Conservation (phyloP, 805 yeast species). For the Nakazawaea peltata region DNA sequence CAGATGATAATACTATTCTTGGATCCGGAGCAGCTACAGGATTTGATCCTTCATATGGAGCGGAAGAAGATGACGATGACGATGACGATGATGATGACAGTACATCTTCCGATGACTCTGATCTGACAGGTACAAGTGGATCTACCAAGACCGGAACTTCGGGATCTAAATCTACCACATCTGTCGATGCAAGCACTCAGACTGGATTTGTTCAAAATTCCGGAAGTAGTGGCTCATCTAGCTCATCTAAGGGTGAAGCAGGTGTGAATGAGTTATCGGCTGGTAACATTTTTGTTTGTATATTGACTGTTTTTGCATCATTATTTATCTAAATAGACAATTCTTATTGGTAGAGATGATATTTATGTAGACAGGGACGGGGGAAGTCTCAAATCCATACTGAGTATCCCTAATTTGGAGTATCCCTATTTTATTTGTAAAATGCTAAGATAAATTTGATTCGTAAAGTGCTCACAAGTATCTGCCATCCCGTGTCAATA, state of each 20-base stretch:
- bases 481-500: too few relatives aligned
- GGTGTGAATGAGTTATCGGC: neutral
- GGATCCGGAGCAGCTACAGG: conserved; percentile 62
- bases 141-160: neutral
- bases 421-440: too few relatives aligned
- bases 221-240: conserved; percentile 12
- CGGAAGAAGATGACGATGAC: conserved; percentile 11
- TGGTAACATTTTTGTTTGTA: neutral
- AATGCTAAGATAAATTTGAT: too few relatives aligned
- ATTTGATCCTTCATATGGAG: conserved; percentile 40
- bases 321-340: too few relatives aligned
- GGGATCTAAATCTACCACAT: too few relatives aligned
- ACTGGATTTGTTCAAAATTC: conserved; percentile 30
- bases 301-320: neutral
- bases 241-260: conserved; percentile 12
- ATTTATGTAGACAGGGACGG: too few relatives aligned
- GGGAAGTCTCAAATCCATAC: too few relatives aligned
- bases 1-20: conserved; percentile 54
- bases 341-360: too few relatives aligned
- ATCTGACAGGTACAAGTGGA: conserved; percentile 11
- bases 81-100: neutral
- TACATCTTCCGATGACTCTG: conserved; percentile 3
- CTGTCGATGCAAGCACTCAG: conserved; percentile 12
- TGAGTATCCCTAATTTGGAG: too few relatives aligned
- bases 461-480: too few relatives aligned